Evolutionary conservation across 2,329 filamentous ascomycete genomes (phyloP), one percentile per base, ranked within the genome.

Genomic region (Paraconiothyrium brasiliense): DNA sequence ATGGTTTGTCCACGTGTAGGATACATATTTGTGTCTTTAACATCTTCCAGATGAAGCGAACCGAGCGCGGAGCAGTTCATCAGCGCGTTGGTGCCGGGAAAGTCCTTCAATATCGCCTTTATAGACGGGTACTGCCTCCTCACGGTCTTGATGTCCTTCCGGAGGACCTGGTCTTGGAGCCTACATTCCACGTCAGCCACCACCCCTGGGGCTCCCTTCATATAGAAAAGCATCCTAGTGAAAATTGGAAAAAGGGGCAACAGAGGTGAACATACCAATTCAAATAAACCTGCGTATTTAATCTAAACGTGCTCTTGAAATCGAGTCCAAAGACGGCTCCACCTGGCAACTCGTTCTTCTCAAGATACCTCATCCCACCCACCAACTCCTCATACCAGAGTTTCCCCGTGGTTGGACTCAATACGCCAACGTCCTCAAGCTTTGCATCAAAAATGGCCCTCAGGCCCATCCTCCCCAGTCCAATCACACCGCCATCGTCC

Each of bases 31-130:
- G 82, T 80, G 73, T 98, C 94, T 74, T 86, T 82, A 0, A 98
- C 93, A 44, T 95, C 95, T n/a, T 91, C 92, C 1, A 98, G 87
- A 57, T 85, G 87, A 47, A 86, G 85, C 0, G 93, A 90, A 10
- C 90, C 87, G 5, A 98, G 82, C 0, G 93, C 95, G 0, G 93
- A 94, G 69, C 92, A 92, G 75, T 98, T 98, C 67, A 98, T 81
- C 0, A 97, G 81, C 1, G 97, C 78, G 65, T 92, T 87, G 0
- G 89, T 89, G 0, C 82, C 81, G 62, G 88, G 84, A 71, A 91
- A 88, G 41, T 88, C 77, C 0, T 70, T 66, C 0, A 87, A 83
- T 0, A 93, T 91, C 20, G 95, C 89, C 0, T 83, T 78, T 59
- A 98, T 85, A 74, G 97, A 92, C 16, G 81, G 78, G 52, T 80